These are phyloP conservation scores for Fusarium pininemorale DNA, from an alignment of 2,329 filamentous ascomycete species.

Conservation along the genomic window DNA sequence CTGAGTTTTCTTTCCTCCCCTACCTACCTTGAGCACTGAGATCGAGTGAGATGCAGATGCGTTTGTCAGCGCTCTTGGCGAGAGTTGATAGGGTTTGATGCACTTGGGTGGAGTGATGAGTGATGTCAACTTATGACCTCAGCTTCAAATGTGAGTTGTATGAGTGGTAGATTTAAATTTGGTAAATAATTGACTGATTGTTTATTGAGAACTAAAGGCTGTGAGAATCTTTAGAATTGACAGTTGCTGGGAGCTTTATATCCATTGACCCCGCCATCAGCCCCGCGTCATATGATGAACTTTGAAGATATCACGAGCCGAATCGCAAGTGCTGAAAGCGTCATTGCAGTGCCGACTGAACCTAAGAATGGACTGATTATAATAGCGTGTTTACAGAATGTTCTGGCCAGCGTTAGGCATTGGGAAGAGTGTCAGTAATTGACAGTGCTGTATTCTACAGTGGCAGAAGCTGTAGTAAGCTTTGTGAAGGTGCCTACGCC, in stretches of 20 bases:
- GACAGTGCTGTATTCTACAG: not conserved
- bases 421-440: not conserved
- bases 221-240: not conserved
- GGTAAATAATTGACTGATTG: too few relatives aligned
- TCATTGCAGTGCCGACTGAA: not conserved
- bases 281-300: constrained; percentile 39
- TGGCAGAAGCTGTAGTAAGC: not conserved
- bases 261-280: constrained; percentile 34
- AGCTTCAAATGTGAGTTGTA: not conserved
- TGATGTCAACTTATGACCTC: not conserved
- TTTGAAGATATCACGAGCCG: constrained; percentile 15
- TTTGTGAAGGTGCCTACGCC: not conserved
- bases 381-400: not conserved
- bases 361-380: not conserved
- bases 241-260: not conserved
- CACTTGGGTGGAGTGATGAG: constrained; percentile 14
- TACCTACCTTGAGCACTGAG: not conserved
- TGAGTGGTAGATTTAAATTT: accelerated
- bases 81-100: constrained; percentile 16
- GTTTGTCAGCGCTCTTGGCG: constrained; percentile 12
- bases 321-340: not conserved
- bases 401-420: not conserved
- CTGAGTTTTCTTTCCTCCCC: not conserved
- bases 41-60: not conserved
- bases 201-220: not conserved